phyloP scores from a whole-genome alignment of 805 yeast species.

The Wickerhamiella bombiphila region DNA sequence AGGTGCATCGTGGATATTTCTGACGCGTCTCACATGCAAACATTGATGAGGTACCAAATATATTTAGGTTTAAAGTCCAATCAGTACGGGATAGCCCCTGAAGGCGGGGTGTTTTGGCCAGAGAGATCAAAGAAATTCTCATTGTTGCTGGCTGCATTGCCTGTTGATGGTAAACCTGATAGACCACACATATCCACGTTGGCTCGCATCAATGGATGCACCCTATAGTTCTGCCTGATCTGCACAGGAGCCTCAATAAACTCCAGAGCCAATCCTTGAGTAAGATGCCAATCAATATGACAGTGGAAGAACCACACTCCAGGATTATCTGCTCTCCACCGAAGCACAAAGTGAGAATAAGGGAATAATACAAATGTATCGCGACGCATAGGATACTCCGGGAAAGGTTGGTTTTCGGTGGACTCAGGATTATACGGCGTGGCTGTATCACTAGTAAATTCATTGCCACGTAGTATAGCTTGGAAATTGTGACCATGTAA shows the following conservation, averaged over 20 bases:
- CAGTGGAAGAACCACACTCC: conserved; percentile 99
- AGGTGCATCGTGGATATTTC: not conserved
- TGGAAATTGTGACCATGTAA: conserved; percentile 82
- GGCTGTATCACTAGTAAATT: conserved; percentile 33
- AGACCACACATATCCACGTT: conserved; percentile 45
- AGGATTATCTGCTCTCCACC: conserved; percentile 88
- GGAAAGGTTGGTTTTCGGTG: conserved; percentile 34
- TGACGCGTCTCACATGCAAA: not conserved
- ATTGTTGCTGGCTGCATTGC: conserved; percentile 84
- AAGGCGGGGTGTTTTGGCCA: conserved; percentile 70
- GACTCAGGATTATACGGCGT: conserved; percentile 34
- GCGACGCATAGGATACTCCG: conserved; percentile 69
- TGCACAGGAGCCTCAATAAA: conserved; percentile 72
- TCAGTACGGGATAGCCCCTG: conserved; percentile 86
- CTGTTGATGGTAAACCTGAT: conserved; percentile 38
- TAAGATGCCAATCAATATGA: conserved; percentile 96
- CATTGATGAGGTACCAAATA: no score
- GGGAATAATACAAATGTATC: conserved; percentile 70
- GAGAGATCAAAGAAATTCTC: conserved; percentile 47
- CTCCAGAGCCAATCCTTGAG: conserved; percentile 77
- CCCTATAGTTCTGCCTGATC: conserved; percentile 39
- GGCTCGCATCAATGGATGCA: conserved; percentile 31
- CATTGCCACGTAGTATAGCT: conserved; percentile 44
- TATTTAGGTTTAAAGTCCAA: no score
- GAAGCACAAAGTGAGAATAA: conserved; percentile 68